Evolutionary conservation across 495 filamentous ascomycete species (phyloP), one percentile per base, ranked within the genome.

Genomic region (Podospora pseudopauciseta): DNA sequence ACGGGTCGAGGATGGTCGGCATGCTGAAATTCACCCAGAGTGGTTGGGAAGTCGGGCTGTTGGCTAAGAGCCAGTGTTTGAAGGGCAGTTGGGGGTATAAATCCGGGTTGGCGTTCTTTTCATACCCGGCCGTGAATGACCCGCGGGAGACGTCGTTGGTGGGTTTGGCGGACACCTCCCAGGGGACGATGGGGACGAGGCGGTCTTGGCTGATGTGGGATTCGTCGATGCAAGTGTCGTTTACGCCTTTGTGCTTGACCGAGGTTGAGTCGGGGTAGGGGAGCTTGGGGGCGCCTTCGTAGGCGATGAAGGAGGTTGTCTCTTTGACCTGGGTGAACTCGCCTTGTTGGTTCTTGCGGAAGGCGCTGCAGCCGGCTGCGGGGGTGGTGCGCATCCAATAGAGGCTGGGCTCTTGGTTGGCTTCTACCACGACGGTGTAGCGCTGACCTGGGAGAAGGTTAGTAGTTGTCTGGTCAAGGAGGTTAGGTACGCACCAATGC

Each of bases 351-450:
- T 60, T 26, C 32, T 27, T 59, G 19, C 60, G 57, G 56, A 65
- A 68, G 11, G 56, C 39, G 53, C 60, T 28, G 20, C 54, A 58
- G 72, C 67, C 66, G 1, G 56, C 49, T 49, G 65, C 65, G 4
- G 65, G 56, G 18, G 65, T 67, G 19, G 69, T 65, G 34, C 69
- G 69, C 9, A 71, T 71, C 69, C 69, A 71, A 28, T 60, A 71
- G 56, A 28, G 44, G 26, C 13, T 19, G 26, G 20, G 28, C 9
- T 49, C 39, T 23, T n/a, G 79, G 64, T 86, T 79, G 5, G 87
- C 87, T 55, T 82, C 81, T 34, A 91, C 80, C 60, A 91, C 82
- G 20, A 91, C 76, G 68, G 89, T 81, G 76, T 89, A 90, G 26
- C 89, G 81, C 75, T 91, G 87, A 7, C 86, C 55, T 58, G 55